Evolutionary conservation across 495 filamentous ascomycete genomes (phyloP).

Genomic region (Xylaria grammica): DNA sequence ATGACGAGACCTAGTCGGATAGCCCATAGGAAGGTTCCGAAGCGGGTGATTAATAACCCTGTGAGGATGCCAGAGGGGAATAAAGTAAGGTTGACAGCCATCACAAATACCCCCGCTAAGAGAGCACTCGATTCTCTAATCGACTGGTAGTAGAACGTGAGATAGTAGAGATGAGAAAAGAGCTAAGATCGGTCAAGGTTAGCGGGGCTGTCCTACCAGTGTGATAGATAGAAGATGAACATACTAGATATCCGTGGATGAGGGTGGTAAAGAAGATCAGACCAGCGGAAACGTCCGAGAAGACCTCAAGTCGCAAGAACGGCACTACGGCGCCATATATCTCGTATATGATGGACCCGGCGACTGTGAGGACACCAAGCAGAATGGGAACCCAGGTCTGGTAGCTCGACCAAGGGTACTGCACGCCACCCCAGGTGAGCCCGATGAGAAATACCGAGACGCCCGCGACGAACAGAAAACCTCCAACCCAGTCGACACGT

Average conservation of each 20-base stretch:
- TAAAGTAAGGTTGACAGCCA: slow-evolving; percentile 55
- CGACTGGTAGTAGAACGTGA: slow-evolving; percentile 69
- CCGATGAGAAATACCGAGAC: slow-evolving; percentile 56
- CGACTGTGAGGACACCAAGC: slow-evolving; percentile 53
- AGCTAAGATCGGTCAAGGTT: slow-evolving; percentile 32
- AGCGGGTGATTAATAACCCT: slow-evolving; percentile 9
- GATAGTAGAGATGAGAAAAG: slow-evolving; percentile 58
- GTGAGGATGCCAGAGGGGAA: slow-evolving; percentile 22
- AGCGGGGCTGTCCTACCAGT: too few relatives aligned
- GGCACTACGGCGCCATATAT: slow-evolving; percentile 47
- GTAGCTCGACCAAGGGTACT: slow-evolving; percentile 59
- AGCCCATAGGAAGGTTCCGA: slow-evolving; percentile 46
- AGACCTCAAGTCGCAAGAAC: slow-evolving; percentile 51
- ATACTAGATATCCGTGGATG: too few relatives aligned
- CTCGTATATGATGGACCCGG: slow-evolving; percentile 57
- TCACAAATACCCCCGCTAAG: slow-evolving; percentile 59
- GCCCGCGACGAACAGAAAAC: slow-evolving; percentile 57
- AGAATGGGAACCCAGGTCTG: slow-evolving; percentile 62
- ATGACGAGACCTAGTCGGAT: slow-evolving; percentile 60
- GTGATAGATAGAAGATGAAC: too few relatives aligned
- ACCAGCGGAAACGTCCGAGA: slow-evolving; percentile 42
- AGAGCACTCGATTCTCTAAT: slow-evolving; percentile 62
- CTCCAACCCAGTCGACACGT: slow-evolving; percentile 66
- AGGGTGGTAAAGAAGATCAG: slow-evolving; percentile 30
- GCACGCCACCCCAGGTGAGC: slow-evolving; percentile 60